Percentiles rank a stretch among this genome's conserved stretches.
Conservation (phyloP, 2,329 filamentous ascomycete species). For the Phialemoniopsis sp. region DNA sequence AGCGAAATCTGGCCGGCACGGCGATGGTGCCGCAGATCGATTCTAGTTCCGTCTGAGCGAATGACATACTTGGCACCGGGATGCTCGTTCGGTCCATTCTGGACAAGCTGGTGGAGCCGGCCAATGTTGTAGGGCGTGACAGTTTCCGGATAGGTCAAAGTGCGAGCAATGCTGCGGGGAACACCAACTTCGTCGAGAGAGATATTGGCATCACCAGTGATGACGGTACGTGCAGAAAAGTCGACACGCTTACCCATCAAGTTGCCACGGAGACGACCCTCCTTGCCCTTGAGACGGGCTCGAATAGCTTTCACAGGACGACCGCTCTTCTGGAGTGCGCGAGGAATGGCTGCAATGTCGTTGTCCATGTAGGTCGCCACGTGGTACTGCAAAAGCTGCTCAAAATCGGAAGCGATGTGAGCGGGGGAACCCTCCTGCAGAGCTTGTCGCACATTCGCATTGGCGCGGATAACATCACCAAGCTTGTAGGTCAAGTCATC, state of each 20-base stretch:
- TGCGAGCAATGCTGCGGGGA: constrained; percentile 86
- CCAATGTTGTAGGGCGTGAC: constrained; percentile 98
- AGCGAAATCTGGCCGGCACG: constrained; percentile 80
- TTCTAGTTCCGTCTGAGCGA: constrained; percentile 85
- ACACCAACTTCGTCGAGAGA: constrained; percentile 97
- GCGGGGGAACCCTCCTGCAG: constrained; percentile 87
- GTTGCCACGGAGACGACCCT: constrained; percentile 95
- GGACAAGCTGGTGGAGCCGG: constrained; percentile 82
- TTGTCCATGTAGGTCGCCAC: constrained; percentile 99
- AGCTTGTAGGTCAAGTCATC: constrained; percentile 99
- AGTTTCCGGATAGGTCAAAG: constrained; percentile 92
- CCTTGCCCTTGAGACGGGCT: constrained; percentile 96
- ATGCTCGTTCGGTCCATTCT: constrained; percentile 91
- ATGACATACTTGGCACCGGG: constrained; percentile 97
- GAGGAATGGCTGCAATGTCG: constrained; percentile 92
- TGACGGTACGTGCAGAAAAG: constrained; percentile 98
- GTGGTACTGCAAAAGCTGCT: constrained; percentile 90
- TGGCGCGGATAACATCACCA: constrained; percentile 96
- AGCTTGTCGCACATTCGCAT: constrained; percentile 88
- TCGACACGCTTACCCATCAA: constrained; percentile 99
- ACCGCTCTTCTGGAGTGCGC: constrained; percentile 94
- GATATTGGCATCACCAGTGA: constrained; percentile 96
- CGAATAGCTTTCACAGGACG: constrained; percentile 95
- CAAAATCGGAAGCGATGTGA: constrained; percentile 88
- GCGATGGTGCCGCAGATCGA: constrained; percentile 91